phyloP scores from a whole-genome alignment of 2,329 filamentous ascomycete genomes.

The Epichloe gansuensis region DNA sequence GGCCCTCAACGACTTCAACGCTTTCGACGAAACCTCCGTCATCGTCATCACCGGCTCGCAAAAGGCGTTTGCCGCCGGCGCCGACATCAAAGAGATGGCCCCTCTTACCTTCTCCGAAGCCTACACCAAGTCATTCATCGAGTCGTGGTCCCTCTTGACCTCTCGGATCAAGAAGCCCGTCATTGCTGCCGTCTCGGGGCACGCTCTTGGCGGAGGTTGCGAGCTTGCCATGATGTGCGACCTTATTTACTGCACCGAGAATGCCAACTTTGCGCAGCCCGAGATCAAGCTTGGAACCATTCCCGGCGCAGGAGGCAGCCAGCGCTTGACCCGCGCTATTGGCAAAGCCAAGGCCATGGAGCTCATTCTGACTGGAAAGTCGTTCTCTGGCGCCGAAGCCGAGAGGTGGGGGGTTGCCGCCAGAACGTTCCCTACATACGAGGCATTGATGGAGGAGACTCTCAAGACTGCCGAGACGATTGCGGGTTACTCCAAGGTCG shows the following conservation, averaged over 20 bases:
- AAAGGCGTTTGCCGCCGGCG: slow-evolving; percentile 86
- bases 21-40: slow-evolving; percentile 54
- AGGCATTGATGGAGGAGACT: slow-evolving; percentile 70
- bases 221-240: slow-evolving; percentile 98
- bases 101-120: slow-evolving; percentile 78
- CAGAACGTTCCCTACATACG: slow-evolving; percentile 63
- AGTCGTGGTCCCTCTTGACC: slow-evolving; percentile 80
- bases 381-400: slow-evolving; percentile 72
- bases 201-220: slow-evolving; percentile 88
- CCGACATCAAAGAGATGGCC: slow-evolving; percentile 99
- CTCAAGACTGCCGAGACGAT: slow-evolving; percentile 80
- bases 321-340: slow-evolving; percentile 71
- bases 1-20: slow-evolving; percentile 58
- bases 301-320: slow-evolving; percentile 82
- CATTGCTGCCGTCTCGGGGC: slow-evolving; percentile 86
- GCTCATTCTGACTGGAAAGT: slow-evolving; percentile 73
- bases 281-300: slow-evolving; percentile 93
- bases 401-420: slow-evolving; percentile 91
- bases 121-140: slow-evolving; percentile 86
- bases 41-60: slow-evolving; percentile 81
- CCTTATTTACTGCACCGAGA: slow-evolving; percentile 77
- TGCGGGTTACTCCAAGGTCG: slow-evolving; percentile 74
- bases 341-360: slow-evolving; percentile 87
- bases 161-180: slow-evolving; percentile 83
- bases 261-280: slow-evolving; percentile 87